Evolutionary conservation across 2,329 filamentous ascomycete species (phyloP).

Genomic region (Phyllosticta citribraziliensis): DNA sequence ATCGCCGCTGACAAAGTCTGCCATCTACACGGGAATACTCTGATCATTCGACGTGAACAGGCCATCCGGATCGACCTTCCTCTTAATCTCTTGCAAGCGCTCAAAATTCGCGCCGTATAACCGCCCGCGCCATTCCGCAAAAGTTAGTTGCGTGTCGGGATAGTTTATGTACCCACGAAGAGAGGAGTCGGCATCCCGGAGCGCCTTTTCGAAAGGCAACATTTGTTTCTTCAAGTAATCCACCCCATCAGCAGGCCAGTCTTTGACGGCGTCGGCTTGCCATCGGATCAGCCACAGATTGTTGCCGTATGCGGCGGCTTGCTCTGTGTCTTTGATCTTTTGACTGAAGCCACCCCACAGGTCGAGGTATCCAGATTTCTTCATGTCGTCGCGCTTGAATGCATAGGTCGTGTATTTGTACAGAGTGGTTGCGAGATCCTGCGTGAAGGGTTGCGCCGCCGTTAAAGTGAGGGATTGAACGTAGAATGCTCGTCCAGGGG

Average conservation of each 20-base stretch:
- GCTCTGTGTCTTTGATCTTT: constrained; percentile 13
- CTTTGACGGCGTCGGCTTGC: constrained; percentile 12
- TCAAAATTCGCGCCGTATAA: constrained; percentile 15
- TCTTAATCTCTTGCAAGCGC: constrained; percentile 15
- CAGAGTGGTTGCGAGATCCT: constrained; percentile 13
- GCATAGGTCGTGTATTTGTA: constrained; percentile 9
- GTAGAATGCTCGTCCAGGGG: constrained; percentile 14
- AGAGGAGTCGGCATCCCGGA: constrained; percentile 11
- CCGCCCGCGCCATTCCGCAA: constrained; percentile 15
- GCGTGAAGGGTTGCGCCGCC: constrained; percentile 12
- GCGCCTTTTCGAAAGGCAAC: constrained; percentile 14
- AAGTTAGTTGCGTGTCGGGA: constrained; percentile 13
- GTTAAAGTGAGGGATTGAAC: constrained; percentile 14
- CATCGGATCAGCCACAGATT: constrained; percentile 18
- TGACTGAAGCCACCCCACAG: constrained; percentile 16
- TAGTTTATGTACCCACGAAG: constrained; percentile 17
- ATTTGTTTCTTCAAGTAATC: constrained; percentile 16
- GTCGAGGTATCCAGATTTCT: constrained; percentile 15
- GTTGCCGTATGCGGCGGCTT: constrained; percentile 13
- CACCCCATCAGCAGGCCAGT: constrained; percentile 15
- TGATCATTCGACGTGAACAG: constrained; percentile 14
- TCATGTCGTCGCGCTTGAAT: constrained; percentile 15
- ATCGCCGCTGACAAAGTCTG: neutral
- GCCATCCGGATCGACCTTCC: constrained; percentile 11
- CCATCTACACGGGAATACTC: constrained; percentile 10